Percentiles rank a stretch among this genome's conserved stretches.
Evolutionary conservation across 1,284 basidiomycete genomes (phyloP).

Genomic region (Lignosus rhinocerotis): DNA sequence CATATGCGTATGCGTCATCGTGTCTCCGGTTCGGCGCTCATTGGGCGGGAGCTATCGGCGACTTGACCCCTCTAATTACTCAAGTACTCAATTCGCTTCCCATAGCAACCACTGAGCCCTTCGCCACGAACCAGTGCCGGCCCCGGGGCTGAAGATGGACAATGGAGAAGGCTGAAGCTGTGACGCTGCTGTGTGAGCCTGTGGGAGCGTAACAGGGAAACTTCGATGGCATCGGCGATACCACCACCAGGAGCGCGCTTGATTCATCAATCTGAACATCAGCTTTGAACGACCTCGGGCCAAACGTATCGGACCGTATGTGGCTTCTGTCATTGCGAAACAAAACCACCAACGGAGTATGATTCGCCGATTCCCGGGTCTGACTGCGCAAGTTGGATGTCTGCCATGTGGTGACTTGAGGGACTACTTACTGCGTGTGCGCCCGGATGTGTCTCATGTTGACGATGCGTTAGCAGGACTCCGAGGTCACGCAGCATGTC

Average conservation of each 20-base stretch:
- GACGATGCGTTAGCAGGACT: neutral
- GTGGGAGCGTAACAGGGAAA: neutral
- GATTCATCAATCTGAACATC: conserved; percentile 9
- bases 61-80: neutral
- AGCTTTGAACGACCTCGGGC: neutral
- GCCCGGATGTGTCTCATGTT: neutral
- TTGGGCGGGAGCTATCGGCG: neutral
- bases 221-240: neutral
- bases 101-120: conserved; percentile 1
- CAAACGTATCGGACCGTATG: neutral
- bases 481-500: neutral
- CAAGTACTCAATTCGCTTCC: neutral
- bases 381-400: neutral
- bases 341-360: neutral
- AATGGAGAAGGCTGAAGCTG: neutral
- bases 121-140: neutral
- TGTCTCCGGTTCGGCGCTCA: neutral
- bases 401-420: neutral
- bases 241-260: neutral
- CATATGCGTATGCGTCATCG: neutral
- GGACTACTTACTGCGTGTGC: neutral
- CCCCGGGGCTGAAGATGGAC: conserved; percentile 4
- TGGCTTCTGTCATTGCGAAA: conserved; percentile 13
- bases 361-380: neutral
- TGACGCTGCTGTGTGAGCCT: neutral